A percentile compares a stretch with the other conserved stretches of the same genome.
Conservation (phyloP, 768 basidiomycete genomes). For the Mycena rebaudengoi region DNA sequence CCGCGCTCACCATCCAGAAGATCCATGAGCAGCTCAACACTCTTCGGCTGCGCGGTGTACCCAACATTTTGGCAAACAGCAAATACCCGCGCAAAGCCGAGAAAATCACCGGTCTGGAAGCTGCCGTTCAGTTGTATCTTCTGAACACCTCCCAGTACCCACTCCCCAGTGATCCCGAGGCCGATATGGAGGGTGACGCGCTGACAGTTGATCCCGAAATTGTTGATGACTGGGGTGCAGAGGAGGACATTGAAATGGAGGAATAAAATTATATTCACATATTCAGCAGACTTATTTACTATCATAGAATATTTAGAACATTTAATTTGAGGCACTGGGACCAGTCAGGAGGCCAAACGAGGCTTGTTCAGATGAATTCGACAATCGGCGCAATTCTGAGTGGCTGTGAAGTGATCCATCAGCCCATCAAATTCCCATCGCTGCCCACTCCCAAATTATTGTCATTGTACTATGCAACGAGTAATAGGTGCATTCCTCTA, state of each 20-base stretch:
- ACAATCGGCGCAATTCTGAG: too few species aligned
- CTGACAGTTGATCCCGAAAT: neutral
- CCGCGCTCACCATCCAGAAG: neutral
- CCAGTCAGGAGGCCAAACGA: too few species aligned
- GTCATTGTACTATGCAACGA: too few species aligned
- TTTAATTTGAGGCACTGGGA: too few species aligned
- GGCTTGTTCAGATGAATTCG: too few species aligned
- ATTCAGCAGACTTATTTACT: too few species aligned
- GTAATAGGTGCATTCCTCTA: too few species aligned
- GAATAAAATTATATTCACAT: too few species aligned
- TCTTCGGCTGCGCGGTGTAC: constrained; percentile 2
- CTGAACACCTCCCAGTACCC: neutral
- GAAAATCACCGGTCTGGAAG: neutral
- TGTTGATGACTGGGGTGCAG: constrained; percentile 2
- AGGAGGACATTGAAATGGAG: constrained; percentile 16
- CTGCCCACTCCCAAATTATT: too few species aligned
- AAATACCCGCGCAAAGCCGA: neutral
- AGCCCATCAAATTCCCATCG: too few species aligned
- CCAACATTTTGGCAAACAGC: constrained; percentile 7
- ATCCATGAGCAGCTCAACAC: neutral
- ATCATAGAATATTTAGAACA: too few species aligned
- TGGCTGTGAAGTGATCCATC: too few species aligned
- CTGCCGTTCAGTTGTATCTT: neutral
- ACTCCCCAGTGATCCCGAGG: neutral
- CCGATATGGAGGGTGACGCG: neutral